These are phyloP conservation scores for Myochromella boudieri DNA, from an alignment of 768 basidiomycete species.

Conservation along the genomic window DNA sequence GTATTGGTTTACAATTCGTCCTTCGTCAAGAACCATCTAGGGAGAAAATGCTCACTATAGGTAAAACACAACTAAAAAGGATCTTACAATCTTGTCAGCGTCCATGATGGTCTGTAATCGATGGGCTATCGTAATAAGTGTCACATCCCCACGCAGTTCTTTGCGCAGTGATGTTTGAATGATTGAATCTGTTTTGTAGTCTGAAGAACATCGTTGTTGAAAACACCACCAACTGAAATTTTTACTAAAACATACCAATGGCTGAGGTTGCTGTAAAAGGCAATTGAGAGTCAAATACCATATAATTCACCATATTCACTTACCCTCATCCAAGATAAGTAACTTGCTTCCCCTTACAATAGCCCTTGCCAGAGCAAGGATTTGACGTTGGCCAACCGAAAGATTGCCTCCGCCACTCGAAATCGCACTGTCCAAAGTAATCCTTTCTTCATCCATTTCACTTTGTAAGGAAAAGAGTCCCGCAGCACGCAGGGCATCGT, in stretches of 20 bases:
- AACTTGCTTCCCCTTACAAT: slow-evolving; percentile 58
- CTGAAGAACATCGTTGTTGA: slow-evolving; percentile 22
- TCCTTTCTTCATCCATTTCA: slow-evolving; percentile 46
- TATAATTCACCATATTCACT: slow-evolving; percentile 19
- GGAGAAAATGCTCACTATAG: not conserved
- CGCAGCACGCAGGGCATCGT: slow-evolving; percentile 38
- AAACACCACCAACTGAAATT: not conserved
- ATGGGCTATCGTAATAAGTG: slow-evolving; percentile 70
- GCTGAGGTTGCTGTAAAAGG: slow-evolving; percentile 40
- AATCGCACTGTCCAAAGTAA: slow-evolving; percentile 45
- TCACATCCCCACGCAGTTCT: slow-evolving; percentile 60
- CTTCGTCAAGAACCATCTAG: slow-evolving; percentile 55
- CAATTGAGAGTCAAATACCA: slow-evolving; percentile 32
- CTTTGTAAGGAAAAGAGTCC: slow-evolving; percentile 39
- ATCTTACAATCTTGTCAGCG: slow-evolving; percentile 52
- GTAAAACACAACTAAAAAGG: slow-evolving; percentile 7
- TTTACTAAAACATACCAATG: slow-evolving; percentile 35
- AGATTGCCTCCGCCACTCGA: slow-evolving; percentile 66
- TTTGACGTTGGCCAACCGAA: slow-evolving; percentile 75
- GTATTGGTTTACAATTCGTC: slow-evolving; percentile 41
- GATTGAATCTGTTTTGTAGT: slow-evolving; percentile 64
- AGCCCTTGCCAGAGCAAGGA: slow-evolving; percentile 65
- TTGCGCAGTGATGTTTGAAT: slow-evolving; percentile 70
- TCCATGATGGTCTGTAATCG: slow-evolving; percentile 69
- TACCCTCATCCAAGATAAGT: slow-evolving; percentile 64